phyloP scores from a whole-genome alignment of 345 rosid genomes.

The Bruguiera parviflora region DNA sequence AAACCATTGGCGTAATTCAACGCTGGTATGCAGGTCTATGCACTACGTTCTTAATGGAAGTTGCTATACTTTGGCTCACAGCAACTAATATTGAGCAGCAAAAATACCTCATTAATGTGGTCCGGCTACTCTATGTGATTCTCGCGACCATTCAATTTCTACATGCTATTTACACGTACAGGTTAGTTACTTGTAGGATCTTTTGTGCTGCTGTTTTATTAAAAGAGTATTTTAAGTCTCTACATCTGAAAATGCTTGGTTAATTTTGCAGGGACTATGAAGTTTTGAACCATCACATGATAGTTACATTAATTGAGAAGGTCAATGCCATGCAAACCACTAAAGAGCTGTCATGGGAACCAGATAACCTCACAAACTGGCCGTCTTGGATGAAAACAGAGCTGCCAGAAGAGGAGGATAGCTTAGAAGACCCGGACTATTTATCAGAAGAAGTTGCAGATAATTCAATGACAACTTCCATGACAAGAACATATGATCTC shows the following conservation, averaged over 20 bases:
- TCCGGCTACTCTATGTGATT: conserved; percentile 41
- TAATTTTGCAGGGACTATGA: conserved; percentile 65
- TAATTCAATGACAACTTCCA: conserved; percentile 17
- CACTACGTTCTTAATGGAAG: conserved; percentile 49
- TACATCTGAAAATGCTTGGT: neutral
- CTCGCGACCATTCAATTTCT: conserved; percentile 53
- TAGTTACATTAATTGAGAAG: conserved; percentile 53
- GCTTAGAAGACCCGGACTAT: conserved; percentile 58
- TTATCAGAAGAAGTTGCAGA: conserved; percentile 36
- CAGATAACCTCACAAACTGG: conserved; percentile 56
- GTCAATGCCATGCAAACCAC: conserved; percentile 47
- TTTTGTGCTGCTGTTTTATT: neutral
- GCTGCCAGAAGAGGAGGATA: conserved; percentile 49
- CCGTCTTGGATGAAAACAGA: conserved; percentile 62
- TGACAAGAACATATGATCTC: conserved; percentile 33
- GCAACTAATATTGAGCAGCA: conserved; percentile 43
- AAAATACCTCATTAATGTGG: conserved; percentile 36
- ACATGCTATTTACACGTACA: conserved; percentile 63
- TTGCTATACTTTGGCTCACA: conserved; percentile 43
- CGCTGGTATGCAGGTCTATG: conserved; percentile 46
- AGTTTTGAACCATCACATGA: conserved; percentile 60
- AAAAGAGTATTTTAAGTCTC: neutral
- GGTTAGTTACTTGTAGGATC: conserved; percentile 24
- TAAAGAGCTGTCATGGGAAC: conserved; percentile 35
- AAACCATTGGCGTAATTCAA: neutral